These are phyloP conservation scores for Sarocladium brachiariae DNA, from an alignment of 2,329 filamentous ascomycete species.

Conservation along the genomic window DNA sequence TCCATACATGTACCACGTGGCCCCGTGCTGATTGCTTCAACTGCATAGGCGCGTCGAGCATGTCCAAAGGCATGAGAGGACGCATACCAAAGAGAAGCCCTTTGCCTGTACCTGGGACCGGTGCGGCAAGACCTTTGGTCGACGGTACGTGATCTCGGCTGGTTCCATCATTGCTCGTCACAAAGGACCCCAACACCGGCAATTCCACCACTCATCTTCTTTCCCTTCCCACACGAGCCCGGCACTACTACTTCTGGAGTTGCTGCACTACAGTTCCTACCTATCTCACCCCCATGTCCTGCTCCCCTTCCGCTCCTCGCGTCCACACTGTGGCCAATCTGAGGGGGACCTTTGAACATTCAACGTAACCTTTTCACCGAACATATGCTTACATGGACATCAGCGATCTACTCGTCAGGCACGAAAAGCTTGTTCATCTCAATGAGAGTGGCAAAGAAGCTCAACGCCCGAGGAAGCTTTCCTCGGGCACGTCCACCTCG, in stretches of 20 bases:
- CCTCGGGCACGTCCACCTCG: slow-evolving; percentile 33
- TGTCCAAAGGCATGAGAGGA: slow-evolving; percentile 57
- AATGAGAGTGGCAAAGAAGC: slow-evolving; percentile 52
- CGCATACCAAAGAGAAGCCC: slow-evolving; percentile 59
- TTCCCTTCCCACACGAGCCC: slow-evolving; percentile 7
- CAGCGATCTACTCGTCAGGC: slow-evolving; percentile 56
- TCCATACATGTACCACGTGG: background rate
- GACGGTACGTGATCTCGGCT: slow-evolving; percentile 42
- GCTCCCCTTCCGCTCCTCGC: background rate
- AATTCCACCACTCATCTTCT: slow-evolving; percentile 9
- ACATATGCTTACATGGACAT: slow-evolving; percentile 51
- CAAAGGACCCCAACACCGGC: slow-evolving; percentile 3
- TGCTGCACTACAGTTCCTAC: background rate
- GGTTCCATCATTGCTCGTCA: slow-evolving; percentile 9
- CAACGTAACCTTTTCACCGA: background rate
- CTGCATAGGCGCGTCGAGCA: slow-evolving; percentile 52
- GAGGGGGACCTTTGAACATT: background rate
- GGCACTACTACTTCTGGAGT: slow-evolving; percentile 7
- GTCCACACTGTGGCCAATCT: background rate
- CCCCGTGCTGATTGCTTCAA: slow-evolving; percentile 4
- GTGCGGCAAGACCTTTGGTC: slow-evolving; percentile 56
- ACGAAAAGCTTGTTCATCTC: slow-evolving; percentile 59
- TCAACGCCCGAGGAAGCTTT: slow-evolving; percentile 44
- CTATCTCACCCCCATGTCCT: background rate
- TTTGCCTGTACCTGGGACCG: slow-evolving; percentile 53